Conservation (phyloP, 148 eudicot genomes). For the Talinum fruticosum region DNA sequence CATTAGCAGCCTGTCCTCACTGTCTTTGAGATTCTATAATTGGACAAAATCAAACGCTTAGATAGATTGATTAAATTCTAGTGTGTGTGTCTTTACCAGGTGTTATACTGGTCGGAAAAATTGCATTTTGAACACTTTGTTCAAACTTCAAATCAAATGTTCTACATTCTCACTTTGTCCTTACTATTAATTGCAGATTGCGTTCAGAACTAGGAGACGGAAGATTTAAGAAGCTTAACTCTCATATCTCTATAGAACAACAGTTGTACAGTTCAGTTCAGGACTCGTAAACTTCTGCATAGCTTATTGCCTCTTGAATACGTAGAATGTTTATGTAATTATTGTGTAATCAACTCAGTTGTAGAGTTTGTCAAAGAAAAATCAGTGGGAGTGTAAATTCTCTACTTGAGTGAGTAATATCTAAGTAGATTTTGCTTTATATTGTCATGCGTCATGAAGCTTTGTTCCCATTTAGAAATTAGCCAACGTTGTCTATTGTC, state of each 20-base stretch:
- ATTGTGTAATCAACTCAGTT: neutral
- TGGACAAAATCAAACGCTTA: neutral
- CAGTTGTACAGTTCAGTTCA: neutral
- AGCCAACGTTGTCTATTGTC: neutral
- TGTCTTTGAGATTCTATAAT: neutral
- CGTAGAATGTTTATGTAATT: conserved; percentile 13
- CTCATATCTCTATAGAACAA: neutral
- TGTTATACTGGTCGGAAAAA: neutral
- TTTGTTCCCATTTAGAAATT: neutral
- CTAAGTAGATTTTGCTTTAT: neutral
- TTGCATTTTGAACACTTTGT: neutral
- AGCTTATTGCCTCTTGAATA: neutral
- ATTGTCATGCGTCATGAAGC: neutral
- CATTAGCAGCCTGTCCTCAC: neutral
- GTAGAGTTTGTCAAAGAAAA: neutral
- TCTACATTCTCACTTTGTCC: neutral
- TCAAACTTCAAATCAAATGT: neutral
- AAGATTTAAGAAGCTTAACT: conserved; percentile 27
- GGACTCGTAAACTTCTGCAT: conserved; percentile 2
- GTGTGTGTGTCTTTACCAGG: too few relatives aligned
- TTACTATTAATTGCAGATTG: conserved; percentile 38
- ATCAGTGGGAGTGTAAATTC: neutral
- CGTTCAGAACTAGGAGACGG: conserved; percentile 44
- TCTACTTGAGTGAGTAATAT: neutral
- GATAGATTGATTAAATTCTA: too few relatives aligned